phyloP scores from a whole-genome alignment of 2,329 filamentous ascomycete genomes.

The Periconia digitata region DNA sequence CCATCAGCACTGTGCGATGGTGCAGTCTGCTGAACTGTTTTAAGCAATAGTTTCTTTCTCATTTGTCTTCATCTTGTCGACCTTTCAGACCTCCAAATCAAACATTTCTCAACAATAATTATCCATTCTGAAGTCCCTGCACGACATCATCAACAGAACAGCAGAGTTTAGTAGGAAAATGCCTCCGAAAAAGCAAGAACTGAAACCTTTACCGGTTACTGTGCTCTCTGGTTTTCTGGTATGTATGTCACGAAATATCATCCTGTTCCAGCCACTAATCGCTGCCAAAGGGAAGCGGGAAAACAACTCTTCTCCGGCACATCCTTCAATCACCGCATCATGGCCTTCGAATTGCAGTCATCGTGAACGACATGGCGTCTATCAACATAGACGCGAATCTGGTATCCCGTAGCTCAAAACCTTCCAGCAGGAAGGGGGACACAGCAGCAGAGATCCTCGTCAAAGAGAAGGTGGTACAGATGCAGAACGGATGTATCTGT shows the following conservation, averaged over 20 bases:
- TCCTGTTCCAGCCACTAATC: no score
- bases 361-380: slow-evolving; percentile 68
- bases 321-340: slow-evolving; percentile 66
- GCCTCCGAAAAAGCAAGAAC: slow-evolving; percentile 14
- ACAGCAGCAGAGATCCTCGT: slow-evolving; percentile 52
- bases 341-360: slow-evolving; percentile 68
- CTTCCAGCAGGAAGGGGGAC: slow-evolving; percentile 27
- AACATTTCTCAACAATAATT: no score
- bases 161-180: no score
- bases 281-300: slow-evolving; percentile 61
- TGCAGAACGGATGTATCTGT: slow-evolving; percentile 75
- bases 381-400: slow-evolving; percentile 67
- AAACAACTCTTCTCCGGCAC: slow-evolving; percentile 70
- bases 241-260: slow-evolving; percentile 3
- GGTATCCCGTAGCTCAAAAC: slow-evolving; percentile 51
- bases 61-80: no score
- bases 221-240: slow-evolving; percentile 63
- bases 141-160: no score
- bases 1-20: background rate
- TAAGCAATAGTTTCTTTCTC: no score
- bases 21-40: no score
- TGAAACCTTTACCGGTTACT: slow-evolving; percentile 57
- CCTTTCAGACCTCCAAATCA: no score
- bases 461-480: slow-evolving; percentile 65
- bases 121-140: no score